Evolutionary conservation across 768 basidiomycete genomes (phyloP).

Genomic region (Podaxis sp.): DNA sequence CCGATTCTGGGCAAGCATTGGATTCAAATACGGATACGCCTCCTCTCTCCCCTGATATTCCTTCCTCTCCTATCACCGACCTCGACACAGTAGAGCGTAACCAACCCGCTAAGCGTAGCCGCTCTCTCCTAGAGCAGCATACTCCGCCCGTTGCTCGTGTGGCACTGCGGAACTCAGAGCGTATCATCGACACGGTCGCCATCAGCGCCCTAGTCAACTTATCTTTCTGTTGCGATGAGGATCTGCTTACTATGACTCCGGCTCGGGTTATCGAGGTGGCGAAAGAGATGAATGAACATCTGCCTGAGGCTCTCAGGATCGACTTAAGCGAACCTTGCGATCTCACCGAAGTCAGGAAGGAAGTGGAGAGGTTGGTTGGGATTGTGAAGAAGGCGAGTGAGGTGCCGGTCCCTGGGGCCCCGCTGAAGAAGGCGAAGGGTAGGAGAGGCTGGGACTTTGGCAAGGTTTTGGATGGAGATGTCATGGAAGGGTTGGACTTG

Average conservation of each 20-base stretch:
- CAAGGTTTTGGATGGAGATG: conserved; percentile 6
- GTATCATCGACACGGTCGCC: conserved; percentile 48
- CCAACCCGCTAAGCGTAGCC: background rate
- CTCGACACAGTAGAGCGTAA: background rate
- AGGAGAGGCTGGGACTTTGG: conserved; percentile 15
- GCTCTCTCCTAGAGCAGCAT: background rate
- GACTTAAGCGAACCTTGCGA: conserved; percentile 30
- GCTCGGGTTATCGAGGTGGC: conserved; percentile 36
- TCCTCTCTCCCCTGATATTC: background rate
- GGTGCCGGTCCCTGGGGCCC: conserved; percentile 34
- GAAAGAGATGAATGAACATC: conserved; percentile 49
- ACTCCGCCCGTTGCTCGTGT: conserved; percentile 29
- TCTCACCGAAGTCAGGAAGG: conserved; percentile 45
- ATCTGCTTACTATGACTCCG: no score
- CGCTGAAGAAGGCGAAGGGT: conserved; percentile 32
- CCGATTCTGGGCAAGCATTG: conserved; percentile 4
- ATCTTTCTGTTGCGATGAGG: no score
- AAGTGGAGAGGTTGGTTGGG: conserved; percentile 34
- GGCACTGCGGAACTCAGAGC: conserved; percentile 61
- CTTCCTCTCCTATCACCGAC: background rate
- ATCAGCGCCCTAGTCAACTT: conserved; percentile 50
- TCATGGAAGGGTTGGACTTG: background rate
- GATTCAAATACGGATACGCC: background rate
- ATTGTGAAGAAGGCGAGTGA: background rate
- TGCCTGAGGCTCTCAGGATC: conserved; percentile 55